Base-by-base conservation (phyloP, 176 grass and related monocot species). In the Chloris gayana region DNA sequence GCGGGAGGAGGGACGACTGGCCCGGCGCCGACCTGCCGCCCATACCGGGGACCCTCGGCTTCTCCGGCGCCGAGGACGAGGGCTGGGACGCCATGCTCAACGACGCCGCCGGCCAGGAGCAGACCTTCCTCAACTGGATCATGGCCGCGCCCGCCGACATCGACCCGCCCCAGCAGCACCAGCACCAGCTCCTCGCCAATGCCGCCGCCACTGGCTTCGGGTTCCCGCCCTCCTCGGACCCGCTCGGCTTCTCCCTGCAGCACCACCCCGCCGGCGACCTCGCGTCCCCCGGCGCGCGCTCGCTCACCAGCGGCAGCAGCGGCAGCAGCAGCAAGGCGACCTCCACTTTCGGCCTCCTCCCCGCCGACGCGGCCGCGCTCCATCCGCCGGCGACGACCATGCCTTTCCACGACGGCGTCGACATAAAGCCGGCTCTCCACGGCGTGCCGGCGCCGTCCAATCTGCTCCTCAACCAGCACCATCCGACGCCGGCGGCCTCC, bases 101-200 rank as follows among this genome's bases (percentile, higher is more conserved):
- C 78, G 69, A 83, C 34, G 73, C 50, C n/a, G 87, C 54, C 11
- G 83, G 50, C 10, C 91, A 88, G 47, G 88, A 90, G 46, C 88
- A 94, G 85, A 91, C 85, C 3, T 94, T 94, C 75, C 83, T 94
- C 31, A 77, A 77, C 72, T 94, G 91, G 91, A 91, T 94, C 83
- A 88, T 94, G 88, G 83, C 85, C 8, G 83, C 76, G 29, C 78
- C 81, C 5, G 88, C 87, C 57, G 71, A 60, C 51, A 31, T 64
- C 29, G 62, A 79, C 17, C 78, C 54, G 29, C 70, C 58, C 26
- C 5, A 42, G 27, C 61, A 49, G n/a, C 72, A 84, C n/a, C 87
- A 77, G 14, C 70, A 73, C 18, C 59, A 85, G 34, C 81, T 87
- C 32, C 70, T 76, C 27, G 85, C 79, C 51, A 72, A 50, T 51